These are phyloP conservation scores for Leccinum proximum DNA, from an alignment of 1,284 basidiomycete species.

Conservation along the genomic window DNA sequence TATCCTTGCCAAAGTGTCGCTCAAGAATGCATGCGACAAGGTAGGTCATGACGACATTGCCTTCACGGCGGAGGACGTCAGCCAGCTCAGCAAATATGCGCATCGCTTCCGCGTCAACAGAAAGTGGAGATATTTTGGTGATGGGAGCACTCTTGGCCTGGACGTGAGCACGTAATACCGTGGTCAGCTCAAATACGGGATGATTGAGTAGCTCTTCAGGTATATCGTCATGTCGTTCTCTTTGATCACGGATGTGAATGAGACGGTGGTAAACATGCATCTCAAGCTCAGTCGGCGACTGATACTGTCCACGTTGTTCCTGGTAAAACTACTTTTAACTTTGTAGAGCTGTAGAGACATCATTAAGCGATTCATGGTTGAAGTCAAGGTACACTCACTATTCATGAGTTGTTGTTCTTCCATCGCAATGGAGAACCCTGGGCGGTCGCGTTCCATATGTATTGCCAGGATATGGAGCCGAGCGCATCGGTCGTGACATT, in stretches of 20 bases:
- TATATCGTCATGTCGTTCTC: conserved; percentile 80
- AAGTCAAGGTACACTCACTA: conserved; percentile 46
- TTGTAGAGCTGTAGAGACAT: conserved; percentile 64
- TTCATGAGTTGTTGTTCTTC: conserved; percentile 92
- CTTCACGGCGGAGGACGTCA: conserved; percentile 50
- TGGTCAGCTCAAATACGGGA: conserved; percentile 79
- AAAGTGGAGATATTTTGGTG: conserved; percentile 56
- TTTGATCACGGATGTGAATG: conserved; percentile 85
- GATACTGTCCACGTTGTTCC: conserved; percentile 67
- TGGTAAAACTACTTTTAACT: conserved; percentile 94
- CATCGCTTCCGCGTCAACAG: conserved; percentile 65
- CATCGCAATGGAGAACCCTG: conserved; percentile 65
- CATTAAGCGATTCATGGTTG: conserved; percentile 1
- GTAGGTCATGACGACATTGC: conserved; percentile 67
- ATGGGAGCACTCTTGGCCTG: conserved; percentile 82
- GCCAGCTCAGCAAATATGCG: conserved; percentile 61
- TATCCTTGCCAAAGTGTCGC: conserved; percentile 66
- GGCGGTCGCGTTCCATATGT: conserved; percentile 65
- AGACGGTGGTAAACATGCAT: conserved; percentile 96
- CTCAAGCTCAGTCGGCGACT: conserved; percentile 87
- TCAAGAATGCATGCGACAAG: conserved; percentile 76
- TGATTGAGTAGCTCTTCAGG: conserved; percentile 69
- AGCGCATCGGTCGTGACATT: conserved; percentile 92
- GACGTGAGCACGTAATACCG: conserved; percentile 77
- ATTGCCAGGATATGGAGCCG: conserved; percentile 91